A percentile compares a stretch with the other conserved stretches of the same genome.
phyloP scores from a whole-genome alignment of 106 monocot genomes.

The Phalaenopsis aphrodite region DNA sequence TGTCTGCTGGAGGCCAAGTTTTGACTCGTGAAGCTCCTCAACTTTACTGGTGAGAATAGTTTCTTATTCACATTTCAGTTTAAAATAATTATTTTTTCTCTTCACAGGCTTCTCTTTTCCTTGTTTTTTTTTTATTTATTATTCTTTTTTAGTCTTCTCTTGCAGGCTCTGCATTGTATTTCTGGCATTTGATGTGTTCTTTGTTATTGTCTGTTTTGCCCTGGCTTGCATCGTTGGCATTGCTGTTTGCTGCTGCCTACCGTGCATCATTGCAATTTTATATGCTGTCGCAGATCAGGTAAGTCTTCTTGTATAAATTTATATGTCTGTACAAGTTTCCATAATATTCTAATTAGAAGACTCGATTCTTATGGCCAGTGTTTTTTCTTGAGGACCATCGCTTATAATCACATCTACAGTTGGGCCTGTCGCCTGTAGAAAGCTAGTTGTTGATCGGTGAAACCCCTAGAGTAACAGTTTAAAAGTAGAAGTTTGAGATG shows the following conservation, averaged over 20 bases:
- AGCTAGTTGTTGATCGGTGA: not conserved
- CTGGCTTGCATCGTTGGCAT: slow-evolving; percentile 68
- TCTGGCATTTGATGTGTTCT: slow-evolving; percentile 75
- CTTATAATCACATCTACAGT: not conserved
- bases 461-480: not conserved
- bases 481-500: too few species aligned
- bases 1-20: slow-evolving; percentile 52
- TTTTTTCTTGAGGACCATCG: slow-evolving; percentile 3
- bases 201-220: slow-evolving; percentile 66
- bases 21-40: slow-evolving; percentile 49
- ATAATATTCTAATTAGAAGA: not conserved
- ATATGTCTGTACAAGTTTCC: not conserved
- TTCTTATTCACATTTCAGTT: not conserved
- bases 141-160: slow-evolving; percentile 13
- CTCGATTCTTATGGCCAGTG: not conserved
- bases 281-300: slow-evolving; percentile 80
- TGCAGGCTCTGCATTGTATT: slow-evolving; percentile 75
- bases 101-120: not conserved
- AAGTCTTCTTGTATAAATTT: not conserved
- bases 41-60: slow-evolving; percentile 50
- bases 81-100: not conserved
- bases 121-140: not conserved
- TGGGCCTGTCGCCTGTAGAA: not conserved
- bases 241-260: slow-evolving; percentile 75
- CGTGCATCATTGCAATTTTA: slow-evolving; percentile 68